Conservation (phyloP, 2,329 filamentous ascomycete genomes). For the Phialophora tarda region DNA sequence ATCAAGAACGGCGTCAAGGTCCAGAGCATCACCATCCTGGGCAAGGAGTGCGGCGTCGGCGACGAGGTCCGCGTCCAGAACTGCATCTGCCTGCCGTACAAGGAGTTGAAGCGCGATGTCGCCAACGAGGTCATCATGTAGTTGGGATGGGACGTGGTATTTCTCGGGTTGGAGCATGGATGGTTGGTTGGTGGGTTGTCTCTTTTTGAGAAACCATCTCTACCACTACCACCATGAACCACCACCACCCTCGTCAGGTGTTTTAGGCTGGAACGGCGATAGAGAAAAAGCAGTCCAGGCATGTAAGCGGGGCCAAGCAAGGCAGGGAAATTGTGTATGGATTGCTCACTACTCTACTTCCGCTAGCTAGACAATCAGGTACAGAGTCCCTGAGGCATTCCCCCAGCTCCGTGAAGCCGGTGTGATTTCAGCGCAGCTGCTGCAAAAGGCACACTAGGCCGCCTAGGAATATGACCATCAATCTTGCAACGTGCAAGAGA, state of each 20-base stretch:
- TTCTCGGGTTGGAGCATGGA: neutral
- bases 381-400: neutral
- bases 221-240: too few species aligned
- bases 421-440: neutral
- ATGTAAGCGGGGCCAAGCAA: neutral
- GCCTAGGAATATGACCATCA: neutral
- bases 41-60: slow-evolving; percentile 91
- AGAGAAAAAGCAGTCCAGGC: slow-evolving; percentile 17
- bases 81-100: slow-evolving; percentile 95
- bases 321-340: neutral
- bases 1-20: slow-evolving; percentile 99
- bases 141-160: neutral
- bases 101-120: slow-evolving; percentile 95
- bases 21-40: slow-evolving; percentile 95
- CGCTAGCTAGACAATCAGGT: neutral
- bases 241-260: neutral
- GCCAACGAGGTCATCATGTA: slow-evolving; percentile 80
- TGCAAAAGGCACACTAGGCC: neutral
- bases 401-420: neutral
- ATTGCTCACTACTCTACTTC: neutral
- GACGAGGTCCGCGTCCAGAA: slow-evolving; percentile 97
- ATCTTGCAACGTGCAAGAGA: neutral
- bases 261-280: slow-evolving; percentile 9
- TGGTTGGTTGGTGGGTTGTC: neutral
- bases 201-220: too few species aligned